Evolutionary conservation across 179 eudicot species (phyloP).

Genomic region (Heliamphora pulchella): DNA sequence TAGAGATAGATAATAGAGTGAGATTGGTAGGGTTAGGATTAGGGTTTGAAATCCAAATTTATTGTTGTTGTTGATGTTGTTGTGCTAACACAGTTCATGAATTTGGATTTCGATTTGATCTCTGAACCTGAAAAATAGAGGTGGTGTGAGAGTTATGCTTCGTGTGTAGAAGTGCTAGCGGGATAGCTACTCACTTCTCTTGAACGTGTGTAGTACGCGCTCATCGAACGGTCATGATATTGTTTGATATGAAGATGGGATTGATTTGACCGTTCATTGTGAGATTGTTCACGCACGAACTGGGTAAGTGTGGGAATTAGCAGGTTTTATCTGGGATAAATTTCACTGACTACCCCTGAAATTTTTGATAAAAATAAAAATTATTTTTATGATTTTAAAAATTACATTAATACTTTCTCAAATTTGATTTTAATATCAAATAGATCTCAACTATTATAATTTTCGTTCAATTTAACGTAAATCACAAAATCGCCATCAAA

Average conservation of each 20-base stretch:
- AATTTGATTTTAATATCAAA: too few species aligned
- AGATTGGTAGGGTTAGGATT: conserved; percentile 6
- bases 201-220: not conserved
- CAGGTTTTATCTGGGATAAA: too few species aligned
- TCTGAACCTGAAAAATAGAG: not conserved
- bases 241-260: not conserved
- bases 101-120: not conserved
- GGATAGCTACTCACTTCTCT: not conserved
- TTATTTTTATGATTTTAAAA: too few species aligned
- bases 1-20: too few species aligned
- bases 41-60: not conserved
- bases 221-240: not conserved
- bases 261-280: not conserved
- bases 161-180: not conserved
- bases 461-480: too few species aligned
- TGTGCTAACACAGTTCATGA: not conserved
- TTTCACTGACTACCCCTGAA: too few species aligned
- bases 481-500: too few species aligned
- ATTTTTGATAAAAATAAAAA: too few species aligned
- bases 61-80: not conserved
- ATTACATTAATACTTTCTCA: too few species aligned
- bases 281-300: not conserved
- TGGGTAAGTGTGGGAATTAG: not conserved
- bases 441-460: too few species aligned
- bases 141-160: not conserved